These are phyloP conservation scores for Camelina sativa DNA, from an alignment of 345 rosid species.

Conservation along the genomic window DNA sequence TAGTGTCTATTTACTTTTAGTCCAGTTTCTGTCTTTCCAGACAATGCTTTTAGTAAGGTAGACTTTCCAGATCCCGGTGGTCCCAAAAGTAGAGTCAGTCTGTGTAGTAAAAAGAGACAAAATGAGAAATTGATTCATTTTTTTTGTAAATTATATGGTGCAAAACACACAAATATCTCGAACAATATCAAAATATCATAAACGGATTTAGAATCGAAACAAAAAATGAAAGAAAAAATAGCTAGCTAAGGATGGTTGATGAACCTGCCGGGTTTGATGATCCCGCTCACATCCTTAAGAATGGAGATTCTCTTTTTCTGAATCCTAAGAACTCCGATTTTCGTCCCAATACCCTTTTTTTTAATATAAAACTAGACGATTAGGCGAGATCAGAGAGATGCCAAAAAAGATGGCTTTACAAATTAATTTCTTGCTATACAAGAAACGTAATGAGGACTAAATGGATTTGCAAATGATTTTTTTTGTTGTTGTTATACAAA, in stretches of 20 bases:
- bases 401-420: background rate
- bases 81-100: conserved; percentile 79
- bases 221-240: background rate
- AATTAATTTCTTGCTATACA: background rate
- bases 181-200: background rate
- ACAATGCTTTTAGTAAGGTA: conserved; percentile 66
- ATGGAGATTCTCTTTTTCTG: conserved; percentile 50
- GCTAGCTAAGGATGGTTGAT: background rate
- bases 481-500: background rate
- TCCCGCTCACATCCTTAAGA: conserved; percentile 64
- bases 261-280: conserved; percentile 74
- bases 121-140: background rate
- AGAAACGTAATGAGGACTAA: background rate
- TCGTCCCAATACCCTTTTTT: conserved; percentile 40
- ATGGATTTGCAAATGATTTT: background rate
- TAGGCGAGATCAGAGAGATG: background rate
- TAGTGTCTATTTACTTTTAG: conserved; percentile 38
- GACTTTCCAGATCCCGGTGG: conserved; percentile 94
- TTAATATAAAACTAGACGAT: background rate
- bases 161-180: background rate
- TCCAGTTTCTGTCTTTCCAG: conserved; percentile 59
- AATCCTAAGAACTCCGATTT: conserved; percentile 43
- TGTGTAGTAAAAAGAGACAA: conserved; percentile 32
- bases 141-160: no score
- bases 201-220: no score